Evolutionary conservation across 805 yeast genomes (phyloP).

Genomic region (Saturnispora sekii): DNA sequence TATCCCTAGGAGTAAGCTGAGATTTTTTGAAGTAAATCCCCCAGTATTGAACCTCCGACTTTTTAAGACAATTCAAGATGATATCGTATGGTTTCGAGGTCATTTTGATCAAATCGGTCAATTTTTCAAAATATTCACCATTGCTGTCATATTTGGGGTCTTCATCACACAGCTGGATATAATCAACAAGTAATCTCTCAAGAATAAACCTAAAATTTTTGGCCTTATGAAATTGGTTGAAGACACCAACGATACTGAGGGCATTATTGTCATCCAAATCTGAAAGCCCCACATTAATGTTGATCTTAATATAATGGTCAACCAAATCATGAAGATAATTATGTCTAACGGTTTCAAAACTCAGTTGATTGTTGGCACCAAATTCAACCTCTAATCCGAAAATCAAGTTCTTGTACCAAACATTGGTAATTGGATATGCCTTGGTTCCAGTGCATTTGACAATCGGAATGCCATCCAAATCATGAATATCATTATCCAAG

Average conservation of each 20-base stretch:
- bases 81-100: slow-evolving; percentile 27
- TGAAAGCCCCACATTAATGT: slow-evolving; percentile 12
- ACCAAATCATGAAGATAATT: slow-evolving; percentile 38
- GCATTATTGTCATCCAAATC: slow-evolving; percentile 18
- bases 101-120: slow-evolving; percentile 26
- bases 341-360: slow-evolving; percentile 29
- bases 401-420: slow-evolving; percentile 37
- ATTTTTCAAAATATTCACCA: slow-evolving; percentile 22
- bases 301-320: slow-evolving; percentile 34
- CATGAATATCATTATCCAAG: slow-evolving; percentile 23
- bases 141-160: slow-evolving; percentile 21
- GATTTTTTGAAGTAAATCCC: slow-evolving; percentile 33
- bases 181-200: slow-evolving; percentile 38
- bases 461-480: not conserved
- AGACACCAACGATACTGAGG: slow-evolving; percentile 23
- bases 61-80: slow-evolving; percentile 43
- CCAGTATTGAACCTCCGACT: slow-evolving; percentile 47
- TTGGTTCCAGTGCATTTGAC: slow-evolving; percentile 26
- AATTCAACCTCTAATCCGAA: slow-evolving; percentile 41
- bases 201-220: slow-evolving; percentile 39
- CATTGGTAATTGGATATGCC: slow-evolving; percentile 41
- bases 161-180: slow-evolving; percentile 25
- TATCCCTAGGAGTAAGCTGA: slow-evolving; percentile 34
- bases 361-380: slow-evolving; percentile 17
- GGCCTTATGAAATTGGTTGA: slow-evolving; percentile 30